These are phyloP conservation scores for Solanum boliviense DNA, from an alignment of 257 asterid species.

Conservation along the genomic window DNA sequence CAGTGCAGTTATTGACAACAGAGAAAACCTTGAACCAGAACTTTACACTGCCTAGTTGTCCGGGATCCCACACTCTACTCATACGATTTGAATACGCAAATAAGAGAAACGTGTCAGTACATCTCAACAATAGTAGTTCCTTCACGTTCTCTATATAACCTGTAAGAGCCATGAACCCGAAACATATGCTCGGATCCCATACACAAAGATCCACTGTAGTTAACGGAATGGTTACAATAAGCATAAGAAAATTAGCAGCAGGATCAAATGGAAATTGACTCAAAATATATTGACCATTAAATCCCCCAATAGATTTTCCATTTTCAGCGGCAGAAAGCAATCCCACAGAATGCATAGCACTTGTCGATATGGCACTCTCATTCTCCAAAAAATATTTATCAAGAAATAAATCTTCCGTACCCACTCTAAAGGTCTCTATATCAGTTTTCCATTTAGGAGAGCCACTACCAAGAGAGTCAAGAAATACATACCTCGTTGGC, in stretches of 20 bases:
- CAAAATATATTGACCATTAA: not conserved
- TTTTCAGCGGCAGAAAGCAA: not conserved
- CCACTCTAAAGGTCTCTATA: not conserved
- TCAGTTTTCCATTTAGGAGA: not conserved
- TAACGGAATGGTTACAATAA: not conserved
- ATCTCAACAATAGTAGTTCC: not conserved
- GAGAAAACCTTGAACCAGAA: not conserved
- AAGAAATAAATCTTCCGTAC: not conserved
- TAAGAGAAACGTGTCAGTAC: not conserved
- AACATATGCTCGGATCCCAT: not conserved
- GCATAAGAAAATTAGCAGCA: not conserved
- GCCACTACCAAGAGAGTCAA: not conserved
- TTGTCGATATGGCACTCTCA: not conserved
- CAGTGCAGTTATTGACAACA: not conserved
- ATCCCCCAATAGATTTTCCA: not conserved
- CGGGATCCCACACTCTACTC: not conserved
- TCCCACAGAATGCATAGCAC: not conserved
- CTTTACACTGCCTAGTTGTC: not conserved
- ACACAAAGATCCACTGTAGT: not conserved
- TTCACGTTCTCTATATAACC: not conserved
- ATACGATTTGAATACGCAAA: not conserved
- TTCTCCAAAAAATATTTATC: not conserved
- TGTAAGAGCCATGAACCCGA: not conserved
- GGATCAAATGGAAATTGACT: not conserved
- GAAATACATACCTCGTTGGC: not conserved